Evolutionary conservation across 805 yeast genomes (phyloP), one percentile per base, ranked within the genome.

Genomic region (Komagataella phaffii): DNA sequence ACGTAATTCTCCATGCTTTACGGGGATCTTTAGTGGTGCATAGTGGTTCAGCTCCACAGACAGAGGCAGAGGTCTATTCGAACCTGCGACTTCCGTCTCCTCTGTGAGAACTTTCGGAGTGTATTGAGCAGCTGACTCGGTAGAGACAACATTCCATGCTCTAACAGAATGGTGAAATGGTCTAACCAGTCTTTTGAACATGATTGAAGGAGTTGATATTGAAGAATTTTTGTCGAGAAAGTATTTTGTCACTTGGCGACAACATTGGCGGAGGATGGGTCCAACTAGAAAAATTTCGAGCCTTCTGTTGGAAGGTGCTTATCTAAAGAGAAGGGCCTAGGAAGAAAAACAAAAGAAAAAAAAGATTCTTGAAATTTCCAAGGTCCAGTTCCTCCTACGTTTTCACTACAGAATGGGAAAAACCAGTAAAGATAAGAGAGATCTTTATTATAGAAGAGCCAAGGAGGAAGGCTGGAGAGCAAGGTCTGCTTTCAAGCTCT

Each of bases 391-490:
- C 6, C 23, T 21, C 23, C 23, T 21, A 21, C 23, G 23, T 46
- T 21, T 21, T 12, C 24, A 18, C 36, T 40, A 52, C 6, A 44
- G 17, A 30, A 90, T 91, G 97, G 98, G 98, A 47, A 90, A 90
- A 64, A 81, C 90, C 58, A 86, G 96, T 68, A 91, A 91, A 62
- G 97, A 91, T 64, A 91, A 91, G 67, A 75, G 98, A 66, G 98
- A 90, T 67, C 69, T 90, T 53, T 91, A 90, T 68, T 88, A 87
- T 59, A 72, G 99, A 66, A 83, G 87, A 63, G 99, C 99, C 53
- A 93, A 93, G 62, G 99, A 93, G 64, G 95, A 90, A 65, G 99
- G 99, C 10, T 93, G 95, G 87, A 75, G 99, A 59, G 99, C 99
- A 1, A 74, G 99, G 46, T 89, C 97, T 0, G 99, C 99, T 0